phyloP scores from a whole-genome alignment of 345 rosid genomes.

The Salix purpurea region DNA sequence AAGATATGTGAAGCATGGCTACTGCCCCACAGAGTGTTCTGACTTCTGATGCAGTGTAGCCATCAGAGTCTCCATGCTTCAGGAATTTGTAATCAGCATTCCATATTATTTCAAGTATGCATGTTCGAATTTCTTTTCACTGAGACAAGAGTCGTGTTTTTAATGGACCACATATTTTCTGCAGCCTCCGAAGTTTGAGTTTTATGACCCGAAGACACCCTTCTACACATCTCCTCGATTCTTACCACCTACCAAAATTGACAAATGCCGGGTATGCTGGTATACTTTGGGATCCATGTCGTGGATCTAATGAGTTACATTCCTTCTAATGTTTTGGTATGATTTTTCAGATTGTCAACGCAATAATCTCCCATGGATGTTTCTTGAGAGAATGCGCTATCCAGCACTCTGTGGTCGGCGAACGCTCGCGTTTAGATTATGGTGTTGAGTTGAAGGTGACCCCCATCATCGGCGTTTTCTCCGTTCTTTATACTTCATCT shows the following conservation, averaged over 20 bases:
- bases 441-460: conserved; percentile 86
- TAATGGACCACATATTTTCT: background rate
- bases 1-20: background rate
- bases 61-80: background rate
- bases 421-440: conserved; percentile 79
- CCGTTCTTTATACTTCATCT: background rate
- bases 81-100: background rate
- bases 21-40: background rate
- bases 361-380: conserved; percentile 93
- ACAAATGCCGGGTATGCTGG: conserved; percentile 62
- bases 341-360: conserved; percentile 60
- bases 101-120: background rate
- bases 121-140: background rate
- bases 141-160: background rate
- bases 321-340: conserved; percentile 13
- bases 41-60: background rate
- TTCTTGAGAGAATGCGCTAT: conserved; percentile 78
- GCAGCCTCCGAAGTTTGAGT: conserved; percentile 77
- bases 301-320: conserved; percentile 7
- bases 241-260: conserved; percentile 83
- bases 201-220: conserved; percentile 84
- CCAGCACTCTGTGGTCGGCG: conserved; percentile 80
- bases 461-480: background rate
- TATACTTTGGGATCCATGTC: background rate
- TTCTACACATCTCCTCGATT: conserved; percentile 90